phyloP scores from a whole-genome alignment of 139 green algal species.

The Pseudopediastrum boryanum region DNA sequence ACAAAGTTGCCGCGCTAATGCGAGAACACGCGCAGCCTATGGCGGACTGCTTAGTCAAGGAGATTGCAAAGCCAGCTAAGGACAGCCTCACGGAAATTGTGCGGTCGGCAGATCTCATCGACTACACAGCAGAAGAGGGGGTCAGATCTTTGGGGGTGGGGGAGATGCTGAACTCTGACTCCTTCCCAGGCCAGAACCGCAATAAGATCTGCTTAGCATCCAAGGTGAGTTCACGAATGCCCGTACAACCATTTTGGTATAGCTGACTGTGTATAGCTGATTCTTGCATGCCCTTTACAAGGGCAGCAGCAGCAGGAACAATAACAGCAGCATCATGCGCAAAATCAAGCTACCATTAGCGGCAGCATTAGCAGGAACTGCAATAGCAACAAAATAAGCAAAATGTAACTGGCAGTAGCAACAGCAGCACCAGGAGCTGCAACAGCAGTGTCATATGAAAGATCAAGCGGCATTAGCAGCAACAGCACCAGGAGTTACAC shows the following conservation, averaged over 20 bases:
- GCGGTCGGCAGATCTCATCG: conserved; percentile 88
- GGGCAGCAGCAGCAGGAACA: background rate
- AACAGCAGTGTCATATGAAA: background rate
- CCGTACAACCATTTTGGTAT: background rate
- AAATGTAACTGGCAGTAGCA: no score
- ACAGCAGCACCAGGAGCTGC: background rate
- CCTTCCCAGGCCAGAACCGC: conserved; percentile 88
- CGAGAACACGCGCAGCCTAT: conserved; percentile 85
- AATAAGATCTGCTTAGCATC: conserved; percentile 92
- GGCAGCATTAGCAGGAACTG: background rate
- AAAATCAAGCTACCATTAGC: background rate
- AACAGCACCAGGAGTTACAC: background rate
- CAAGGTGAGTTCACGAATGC: conserved; percentile 57
- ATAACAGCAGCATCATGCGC: no score
- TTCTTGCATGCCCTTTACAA: background rate
- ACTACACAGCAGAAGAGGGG: conserved; percentile 95
- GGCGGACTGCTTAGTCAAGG: conserved; percentile 85
- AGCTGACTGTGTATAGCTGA: background rate
- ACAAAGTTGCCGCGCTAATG: conserved; percentile 79
- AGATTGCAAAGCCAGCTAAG: conserved; percentile 93
- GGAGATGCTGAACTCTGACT: conserved; percentile 85
- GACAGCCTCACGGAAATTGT: conserved; percentile 84
- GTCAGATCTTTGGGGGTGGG: conserved; percentile 85
- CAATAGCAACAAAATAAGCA: no score
- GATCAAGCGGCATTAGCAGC: background rate